Conservation (phyloP, 2,329 filamentous ascomycete genomes). For the Hypoxylon sp. region DNA sequence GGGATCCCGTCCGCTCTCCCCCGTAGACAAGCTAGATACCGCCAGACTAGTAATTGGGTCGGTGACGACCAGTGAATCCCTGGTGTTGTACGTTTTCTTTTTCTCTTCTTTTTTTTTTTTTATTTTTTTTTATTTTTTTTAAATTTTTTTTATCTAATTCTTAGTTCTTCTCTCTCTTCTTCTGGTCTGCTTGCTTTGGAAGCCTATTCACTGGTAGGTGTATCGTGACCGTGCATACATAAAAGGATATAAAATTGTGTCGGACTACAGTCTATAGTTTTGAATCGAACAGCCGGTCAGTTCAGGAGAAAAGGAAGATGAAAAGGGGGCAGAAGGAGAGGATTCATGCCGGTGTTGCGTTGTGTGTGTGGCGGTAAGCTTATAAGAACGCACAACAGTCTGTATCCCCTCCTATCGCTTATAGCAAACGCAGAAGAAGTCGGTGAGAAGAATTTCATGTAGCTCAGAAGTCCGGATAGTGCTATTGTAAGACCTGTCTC, state of each 20-base stretch:
- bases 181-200: neutral
- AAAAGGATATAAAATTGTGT: no score
- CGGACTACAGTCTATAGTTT: no score
- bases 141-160: neutral
- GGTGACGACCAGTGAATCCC: constrained; percentile 15
- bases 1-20: constrained; percentile 3
- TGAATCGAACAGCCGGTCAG: no score
- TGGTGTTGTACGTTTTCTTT: constrained; percentile 11
- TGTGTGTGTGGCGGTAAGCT: neutral
- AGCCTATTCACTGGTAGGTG: neutral
- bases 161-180: neutral
- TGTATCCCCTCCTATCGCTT: neutral
- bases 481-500: neutral
- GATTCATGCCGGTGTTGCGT: neutral
- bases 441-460: neutral
- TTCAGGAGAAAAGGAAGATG: no score
- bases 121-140: neutral
- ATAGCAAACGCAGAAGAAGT: neutral
- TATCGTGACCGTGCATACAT: no score
- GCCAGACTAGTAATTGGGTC: neutral
- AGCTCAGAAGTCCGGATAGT: neutral
- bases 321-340: neutral
- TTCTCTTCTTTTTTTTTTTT: neutral
- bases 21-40: neutral
- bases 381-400: neutral